Conservation (phyloP, 1,284 basidiomycete species). For the Rhizoctonia solani region DNA sequence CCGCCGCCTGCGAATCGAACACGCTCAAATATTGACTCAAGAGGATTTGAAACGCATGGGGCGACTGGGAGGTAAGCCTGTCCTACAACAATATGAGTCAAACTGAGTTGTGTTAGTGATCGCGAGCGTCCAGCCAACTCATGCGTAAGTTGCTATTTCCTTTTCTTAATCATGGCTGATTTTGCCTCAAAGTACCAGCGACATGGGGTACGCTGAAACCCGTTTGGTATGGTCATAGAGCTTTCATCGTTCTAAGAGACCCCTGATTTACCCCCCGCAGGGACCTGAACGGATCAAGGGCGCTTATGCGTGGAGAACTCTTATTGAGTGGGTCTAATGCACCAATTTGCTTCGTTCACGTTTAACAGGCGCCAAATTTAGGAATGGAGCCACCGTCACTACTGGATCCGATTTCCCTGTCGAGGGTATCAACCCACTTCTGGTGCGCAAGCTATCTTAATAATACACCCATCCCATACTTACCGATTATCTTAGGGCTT, state of each 20-base stretch:
- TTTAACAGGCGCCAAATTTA: conserved; percentile 32
- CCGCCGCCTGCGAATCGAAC: conserved; percentile 81
- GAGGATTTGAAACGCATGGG: conserved; percentile 73
- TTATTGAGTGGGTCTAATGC: conserved; percentile 60
- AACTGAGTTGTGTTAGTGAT: conserved; percentile 60
- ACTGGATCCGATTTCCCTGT: conserved; percentile 93
- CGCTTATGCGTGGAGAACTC: conserved; percentile 85
- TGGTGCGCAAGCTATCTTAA: conserved; percentile 41
- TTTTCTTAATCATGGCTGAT: not conserved
- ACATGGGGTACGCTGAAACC: conserved; percentile 88
- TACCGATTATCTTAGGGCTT: conserved; percentile 57
- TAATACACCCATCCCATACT: not conserved
- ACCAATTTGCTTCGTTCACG: conserved; percentile 4
- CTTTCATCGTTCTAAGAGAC: not conserved
- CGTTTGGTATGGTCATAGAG: conserved; percentile 59
- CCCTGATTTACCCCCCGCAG: conserved; percentile 47
- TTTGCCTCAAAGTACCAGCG: conserved; percentile 50
- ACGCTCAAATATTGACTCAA: conserved; percentile 82
- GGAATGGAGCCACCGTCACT: conserved; percentile 60
- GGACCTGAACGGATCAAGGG: conserved; percentile 79
- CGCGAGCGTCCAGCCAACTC: conserved; percentile 90
- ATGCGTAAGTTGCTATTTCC: conserved; percentile 60
- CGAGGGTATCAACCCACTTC: conserved; percentile 76
- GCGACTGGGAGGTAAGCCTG: conserved; percentile 68
- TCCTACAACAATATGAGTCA: not conserved